These are phyloP conservation scores for Beauveria brongniartii DNA, from an alignment of 2,329 filamentous ascomycete species.

Conservation along the genomic window DNA sequence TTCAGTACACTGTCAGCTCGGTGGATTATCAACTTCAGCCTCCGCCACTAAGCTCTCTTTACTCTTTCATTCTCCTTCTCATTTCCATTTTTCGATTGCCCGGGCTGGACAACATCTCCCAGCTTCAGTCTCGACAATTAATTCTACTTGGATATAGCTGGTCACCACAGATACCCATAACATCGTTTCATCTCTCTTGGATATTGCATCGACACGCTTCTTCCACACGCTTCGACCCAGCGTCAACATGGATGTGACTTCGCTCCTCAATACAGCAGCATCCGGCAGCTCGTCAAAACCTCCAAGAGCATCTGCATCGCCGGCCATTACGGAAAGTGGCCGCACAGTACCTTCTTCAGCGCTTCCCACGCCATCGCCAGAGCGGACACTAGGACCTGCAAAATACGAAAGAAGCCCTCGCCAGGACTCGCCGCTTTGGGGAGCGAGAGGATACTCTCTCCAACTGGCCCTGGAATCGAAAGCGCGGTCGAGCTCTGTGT, in stretches of 20 bases:
- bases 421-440: neutral
- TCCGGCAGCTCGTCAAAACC: constrained; percentile 3
- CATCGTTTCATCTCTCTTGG: neutral
- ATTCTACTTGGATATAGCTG: neutral
- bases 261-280: constrained; percentile 9
- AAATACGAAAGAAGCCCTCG: neutral
- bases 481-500: neutral
- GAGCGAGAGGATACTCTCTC: neutral
- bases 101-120: neutral
- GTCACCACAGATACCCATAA: neutral
- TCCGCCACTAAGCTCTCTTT: neutral
- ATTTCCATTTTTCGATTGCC: neutral
- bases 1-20: neutral
- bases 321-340: constrained; percentile 9
- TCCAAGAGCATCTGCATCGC: constrained; percentile 6
- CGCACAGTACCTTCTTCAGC: constrained; percentile 9
- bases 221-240: neutral
- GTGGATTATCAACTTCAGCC: constrained; percentile 2
- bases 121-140: neutral
- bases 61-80: neutral
- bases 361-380: constrained; percentile 12
- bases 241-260: constrained; percentile 10
- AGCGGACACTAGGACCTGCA: constrained; percentile 8
- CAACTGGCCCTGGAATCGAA: neutral
- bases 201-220: neutral